Percentiles rank a stretch among this genome's conserved stretches.
Evolutionary conservation across 139 green algal genomes (phyloP).

Genomic region (Coelastrella sp.): DNA sequence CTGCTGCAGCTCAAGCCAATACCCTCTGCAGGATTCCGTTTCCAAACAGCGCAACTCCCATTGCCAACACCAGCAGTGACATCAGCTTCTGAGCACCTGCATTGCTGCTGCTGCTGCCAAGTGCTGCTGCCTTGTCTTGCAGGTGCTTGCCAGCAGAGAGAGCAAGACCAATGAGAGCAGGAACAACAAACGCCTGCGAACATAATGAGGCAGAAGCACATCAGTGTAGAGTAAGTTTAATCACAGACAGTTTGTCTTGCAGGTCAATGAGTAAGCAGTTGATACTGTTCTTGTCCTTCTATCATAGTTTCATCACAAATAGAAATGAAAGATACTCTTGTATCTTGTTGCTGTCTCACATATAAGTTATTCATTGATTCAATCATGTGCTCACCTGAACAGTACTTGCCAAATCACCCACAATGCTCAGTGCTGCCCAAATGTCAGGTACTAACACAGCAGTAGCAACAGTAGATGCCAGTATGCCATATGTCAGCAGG

Average conservation of each 20-base stretch:
- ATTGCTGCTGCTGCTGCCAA: background rate
- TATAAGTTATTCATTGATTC: no score
- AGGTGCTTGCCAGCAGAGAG: slow-evolving; percentile 29
- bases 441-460: slow-evolving; percentile 47
- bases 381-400: background rate
- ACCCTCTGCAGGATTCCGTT: slow-evolving; percentile 44
- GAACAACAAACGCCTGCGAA: slow-evolving; percentile 44
- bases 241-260: no score
- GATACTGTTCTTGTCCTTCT: no score
- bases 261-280: no score
- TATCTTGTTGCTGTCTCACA: no score
- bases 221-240: no score
- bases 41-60: slow-evolving; percentile 45
- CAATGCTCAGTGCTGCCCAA: slow-evolving; percentile 44
- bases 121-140: background rate
- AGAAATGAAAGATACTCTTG: no score
- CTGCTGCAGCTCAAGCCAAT: no score
- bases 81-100: background rate
- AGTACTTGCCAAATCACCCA: slow-evolving; percentile 42
- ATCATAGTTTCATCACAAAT: no score
- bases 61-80: slow-evolving; percentile 27
- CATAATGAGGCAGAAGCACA: no score
- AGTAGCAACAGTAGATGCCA: slow-evolving; percentile 25
- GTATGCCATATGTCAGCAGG: slow-evolving; percentile 35
- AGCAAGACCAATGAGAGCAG: slow-evolving; percentile 34